A percentile compares a stretch with the other conserved stretches of the same genome.
These are phyloP conservation scores for Arthrobotrys iridis DNA, from an alignment of 2,329 filamentous ascomycete species.

Conservation along the genomic window DNA sequence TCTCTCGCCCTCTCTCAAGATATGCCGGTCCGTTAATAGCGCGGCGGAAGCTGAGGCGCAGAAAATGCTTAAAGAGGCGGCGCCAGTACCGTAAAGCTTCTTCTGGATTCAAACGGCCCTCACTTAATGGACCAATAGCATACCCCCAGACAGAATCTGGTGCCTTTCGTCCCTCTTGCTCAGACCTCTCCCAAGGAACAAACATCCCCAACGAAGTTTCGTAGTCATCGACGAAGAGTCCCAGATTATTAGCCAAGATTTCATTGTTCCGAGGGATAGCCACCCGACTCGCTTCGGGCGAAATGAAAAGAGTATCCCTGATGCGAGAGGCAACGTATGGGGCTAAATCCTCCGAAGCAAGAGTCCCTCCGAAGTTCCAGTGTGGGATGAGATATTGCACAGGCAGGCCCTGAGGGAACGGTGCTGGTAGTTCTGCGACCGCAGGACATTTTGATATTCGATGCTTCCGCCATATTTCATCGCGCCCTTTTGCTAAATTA, in stretches of 20 bases:
- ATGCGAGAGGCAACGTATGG: constrained; percentile 13
- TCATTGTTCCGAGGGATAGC: neutral
- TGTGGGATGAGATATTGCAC: constrained; percentile 7
- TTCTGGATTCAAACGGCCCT: neutral
- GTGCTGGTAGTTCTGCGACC: neutral
- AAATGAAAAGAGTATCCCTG: neutral
- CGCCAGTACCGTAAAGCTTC: neutral
- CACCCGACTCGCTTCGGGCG: neutral
- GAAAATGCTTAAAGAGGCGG: neutral
- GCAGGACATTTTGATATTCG: neutral
- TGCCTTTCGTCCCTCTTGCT: neutral
- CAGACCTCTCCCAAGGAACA: neutral
- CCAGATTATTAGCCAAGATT: neutral
- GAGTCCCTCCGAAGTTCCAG: neutral
- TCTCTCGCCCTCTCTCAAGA: neutral
- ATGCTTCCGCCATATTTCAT: constrained; percentile 8
- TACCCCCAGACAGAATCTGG: neutral
- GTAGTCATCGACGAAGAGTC: constrained; percentile 6
- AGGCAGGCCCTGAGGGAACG: constrained; percentile 14
- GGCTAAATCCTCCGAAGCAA: neutral
- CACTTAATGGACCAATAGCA: neutral
- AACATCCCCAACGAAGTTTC: neutral
- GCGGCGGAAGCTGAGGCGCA: neutral
- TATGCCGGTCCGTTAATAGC: too few species aligned
- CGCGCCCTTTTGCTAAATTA: constrained; percentile 1